phyloP scores from a whole-genome alignment of 495 filamentous ascomycete species.

The Aspergillus cavernicola region DNA sequence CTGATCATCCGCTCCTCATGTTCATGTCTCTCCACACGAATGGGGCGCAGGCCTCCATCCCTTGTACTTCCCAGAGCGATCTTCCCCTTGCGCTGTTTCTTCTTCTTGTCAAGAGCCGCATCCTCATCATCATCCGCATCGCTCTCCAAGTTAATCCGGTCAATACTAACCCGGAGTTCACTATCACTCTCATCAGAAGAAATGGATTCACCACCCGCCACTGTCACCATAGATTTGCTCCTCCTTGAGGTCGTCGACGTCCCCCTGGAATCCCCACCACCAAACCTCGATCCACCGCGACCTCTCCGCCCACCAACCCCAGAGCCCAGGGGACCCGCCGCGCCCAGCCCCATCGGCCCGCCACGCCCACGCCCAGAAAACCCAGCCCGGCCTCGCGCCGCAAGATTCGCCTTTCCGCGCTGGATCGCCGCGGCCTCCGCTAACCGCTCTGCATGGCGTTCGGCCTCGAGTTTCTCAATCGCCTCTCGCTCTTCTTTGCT shows the following conservation, averaged over 20 bases:
- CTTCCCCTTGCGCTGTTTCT: constrained; percentile 31
- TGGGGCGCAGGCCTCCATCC: constrained; percentile 39
- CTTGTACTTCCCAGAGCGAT: background rate
- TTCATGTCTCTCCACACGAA: constrained; percentile 47
- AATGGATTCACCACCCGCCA: constrained; percentile 21
- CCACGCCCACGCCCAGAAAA: constrained; percentile 20
- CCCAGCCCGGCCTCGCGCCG: constrained; percentile 20
- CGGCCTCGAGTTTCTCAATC: constrained; percentile 44
- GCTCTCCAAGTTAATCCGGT: constrained; percentile 47
- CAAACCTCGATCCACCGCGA: constrained; percentile 24
- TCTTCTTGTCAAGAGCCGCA: constrained; percentile 25
- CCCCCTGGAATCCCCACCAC: constrained; percentile 25
- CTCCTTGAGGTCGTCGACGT: constrained; percentile 25
- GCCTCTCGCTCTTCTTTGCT: constrained; percentile 53
- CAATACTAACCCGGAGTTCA: constrained; percentile 44
- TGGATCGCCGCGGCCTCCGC: constrained; percentile 42
- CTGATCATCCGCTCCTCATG: constrained; percentile 48
- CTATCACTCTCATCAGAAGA: constrained; percentile 44
- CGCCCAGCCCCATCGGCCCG: constrained; percentile 18
- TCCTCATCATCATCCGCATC: constrained; percentile 26
- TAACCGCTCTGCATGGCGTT: constrained; percentile 42
- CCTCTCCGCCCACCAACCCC: constrained; percentile 25
- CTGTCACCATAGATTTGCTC: constrained; percentile 26
- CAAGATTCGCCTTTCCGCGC: constrained; percentile 21
- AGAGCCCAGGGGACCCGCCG: constrained; percentile 34